phyloP scores from a whole-genome alignment of 2,329 filamentous ascomycete species.

The Aspergillus arachidicola region DNA sequence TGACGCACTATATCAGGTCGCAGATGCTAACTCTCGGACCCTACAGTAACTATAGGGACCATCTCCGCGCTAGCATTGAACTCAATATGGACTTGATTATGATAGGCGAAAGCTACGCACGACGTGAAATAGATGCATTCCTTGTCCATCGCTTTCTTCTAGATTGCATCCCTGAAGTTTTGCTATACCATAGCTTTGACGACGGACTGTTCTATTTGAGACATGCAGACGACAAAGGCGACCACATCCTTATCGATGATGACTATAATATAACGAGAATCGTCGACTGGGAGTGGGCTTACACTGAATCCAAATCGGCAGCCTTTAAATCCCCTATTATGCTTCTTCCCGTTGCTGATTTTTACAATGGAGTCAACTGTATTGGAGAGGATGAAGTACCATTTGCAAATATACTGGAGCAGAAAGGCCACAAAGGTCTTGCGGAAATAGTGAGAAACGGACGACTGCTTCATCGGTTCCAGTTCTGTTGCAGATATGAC shows the following conservation, averaged over 20 bases:
- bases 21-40: conserved; percentile 35
- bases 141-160: conserved; percentile 46
- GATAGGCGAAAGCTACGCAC: conserved; percentile 40
- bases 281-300: conserved; percentile 52
- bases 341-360: conserved; percentile 45
- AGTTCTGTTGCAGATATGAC: conserved; percentile 49
- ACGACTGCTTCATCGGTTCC: conserved; percentile 42
- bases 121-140: conserved; percentile 39
- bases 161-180: background rate
- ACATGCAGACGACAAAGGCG: conserved; percentile 53
- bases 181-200: conserved; percentile 21
- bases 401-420: conserved; percentile 39
- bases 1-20: conserved; percentile 36
- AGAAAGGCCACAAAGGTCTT: conserved; percentile 40
- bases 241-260: conserved; percentile 52
- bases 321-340: conserved; percentile 49
- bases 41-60: conserved; percentile 40
- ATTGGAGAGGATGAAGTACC: conserved; percentile 43
- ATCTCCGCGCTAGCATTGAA: conserved; percentile 35
- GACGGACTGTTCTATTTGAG: conserved; percentile 48
- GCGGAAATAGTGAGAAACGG: conserved; percentile 42
- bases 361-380: conserved; percentile 41
- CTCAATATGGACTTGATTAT: conserved; percentile 44
- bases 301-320: conserved; percentile 34
- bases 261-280: conserved; percentile 52